Conservation (phyloP, 176 grass and related monocot species). For the sorghum (Sorghum bicolor) region DNA sequence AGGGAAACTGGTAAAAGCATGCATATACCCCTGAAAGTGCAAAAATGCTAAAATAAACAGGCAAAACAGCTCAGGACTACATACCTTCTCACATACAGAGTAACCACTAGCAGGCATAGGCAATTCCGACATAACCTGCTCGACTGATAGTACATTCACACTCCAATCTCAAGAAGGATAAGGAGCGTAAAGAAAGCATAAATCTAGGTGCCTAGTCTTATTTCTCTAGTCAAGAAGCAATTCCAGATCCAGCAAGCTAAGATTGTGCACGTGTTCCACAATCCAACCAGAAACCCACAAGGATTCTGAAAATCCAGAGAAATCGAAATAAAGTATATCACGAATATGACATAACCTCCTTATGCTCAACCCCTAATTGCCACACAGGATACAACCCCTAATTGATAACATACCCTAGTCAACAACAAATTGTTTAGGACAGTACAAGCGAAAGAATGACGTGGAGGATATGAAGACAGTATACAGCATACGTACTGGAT, state of each 20-base stretch:
- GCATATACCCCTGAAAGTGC: too few relatives aligned
- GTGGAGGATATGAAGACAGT: neutral
- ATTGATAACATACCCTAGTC: neutral
- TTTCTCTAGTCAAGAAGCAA: neutral
- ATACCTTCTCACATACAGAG: neutral
- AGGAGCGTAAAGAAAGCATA: neutral
- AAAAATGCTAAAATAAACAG: neutral
- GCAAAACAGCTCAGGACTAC: neutral
- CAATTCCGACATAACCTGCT: neutral
- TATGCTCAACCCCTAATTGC: neutral
- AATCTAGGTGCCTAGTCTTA: neutral
- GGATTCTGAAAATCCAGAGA: neutral
- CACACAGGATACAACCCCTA: neutral
- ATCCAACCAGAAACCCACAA: neutral
- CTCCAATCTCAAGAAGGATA: neutral
- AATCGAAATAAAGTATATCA: neutral
- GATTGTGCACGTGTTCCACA: neutral
- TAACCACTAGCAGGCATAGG: neutral
- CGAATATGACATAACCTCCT: neutral
- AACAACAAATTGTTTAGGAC: neutral
- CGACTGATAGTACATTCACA: neutral
- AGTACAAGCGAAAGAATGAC: neutral
- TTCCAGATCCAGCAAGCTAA: neutral
- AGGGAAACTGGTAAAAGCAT: neutral
- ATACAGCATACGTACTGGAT: constrained; percentile 58